A percentile compares a stretch with the other conserved stretches of the same genome.
Evolutionary conservation across 345 rosid genomes (phyloP).

Genomic region (Erucastrum elatum): DNA sequence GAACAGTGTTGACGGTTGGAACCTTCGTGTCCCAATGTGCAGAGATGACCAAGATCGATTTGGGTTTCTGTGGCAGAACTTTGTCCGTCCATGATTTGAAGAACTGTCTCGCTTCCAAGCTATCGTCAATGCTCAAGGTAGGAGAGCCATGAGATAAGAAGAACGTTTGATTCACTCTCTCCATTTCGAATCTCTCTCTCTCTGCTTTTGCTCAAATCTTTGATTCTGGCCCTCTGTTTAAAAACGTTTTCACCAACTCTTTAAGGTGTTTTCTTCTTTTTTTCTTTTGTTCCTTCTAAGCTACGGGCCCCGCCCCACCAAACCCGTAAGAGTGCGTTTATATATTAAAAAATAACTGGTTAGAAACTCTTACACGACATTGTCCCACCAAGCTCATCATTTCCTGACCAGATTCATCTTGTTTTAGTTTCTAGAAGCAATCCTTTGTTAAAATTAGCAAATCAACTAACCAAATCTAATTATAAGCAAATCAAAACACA

Average conservation of each 20-base stretch:
- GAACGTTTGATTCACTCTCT: slow-evolving; percentile 51
- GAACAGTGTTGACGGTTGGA: slow-evolving; percentile 66
- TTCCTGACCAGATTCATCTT: not conserved
- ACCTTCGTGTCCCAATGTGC: slow-evolving; percentile 84
- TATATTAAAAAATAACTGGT: not conserved
- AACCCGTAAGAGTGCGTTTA: not conserved
- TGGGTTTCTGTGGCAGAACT: slow-evolving; percentile 49
- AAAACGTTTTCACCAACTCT: not conserved
- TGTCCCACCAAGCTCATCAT: not conserved
- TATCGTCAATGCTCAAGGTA: slow-evolving; percentile 69
- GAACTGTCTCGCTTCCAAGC: slow-evolving; percentile 67
- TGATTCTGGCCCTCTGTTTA: not conserved
- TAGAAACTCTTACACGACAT: not conserved
- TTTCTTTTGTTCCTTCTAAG: not conserved
- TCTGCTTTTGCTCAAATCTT: not conserved
- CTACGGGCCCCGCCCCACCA: not conserved
- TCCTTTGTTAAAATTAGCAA: not conserved
- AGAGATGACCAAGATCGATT: slow-evolving; percentile 70
- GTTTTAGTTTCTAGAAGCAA: not conserved
- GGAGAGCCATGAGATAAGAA: slow-evolving; percentile 87
- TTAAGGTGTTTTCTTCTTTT: not conserved
- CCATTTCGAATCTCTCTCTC: slow-evolving; percentile 12
- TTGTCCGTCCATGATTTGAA: slow-evolving; percentile 58
- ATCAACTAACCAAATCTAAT: not conserved
- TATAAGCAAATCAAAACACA: no score